Percentiles rank a stretch among this genome's conserved stretches.
Conservation (phyloP, 495 filamentous ascomycete genomes). For the Aspergillus sparsus region DNA sequence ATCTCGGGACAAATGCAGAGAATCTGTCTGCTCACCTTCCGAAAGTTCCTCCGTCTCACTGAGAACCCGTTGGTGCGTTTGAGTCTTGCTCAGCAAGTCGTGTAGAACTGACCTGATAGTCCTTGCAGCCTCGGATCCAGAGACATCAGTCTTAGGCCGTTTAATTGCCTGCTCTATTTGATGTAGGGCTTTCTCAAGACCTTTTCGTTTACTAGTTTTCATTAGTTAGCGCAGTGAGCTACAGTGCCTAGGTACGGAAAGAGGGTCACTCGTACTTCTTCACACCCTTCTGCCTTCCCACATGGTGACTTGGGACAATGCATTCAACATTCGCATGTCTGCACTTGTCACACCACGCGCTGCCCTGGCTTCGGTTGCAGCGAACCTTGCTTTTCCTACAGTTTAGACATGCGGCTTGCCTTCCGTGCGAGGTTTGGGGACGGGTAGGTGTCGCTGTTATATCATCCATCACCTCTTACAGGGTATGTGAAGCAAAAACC, state of each 20-base stretch:
- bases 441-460: background rate
- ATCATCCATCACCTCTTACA: constrained; percentile 21
- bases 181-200: constrained; percentile 70
- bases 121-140: constrained; percentile 49
- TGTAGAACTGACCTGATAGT: constrained; percentile 59
- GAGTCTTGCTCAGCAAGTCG: constrained; percentile 52
- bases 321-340: constrained; percentile 58
- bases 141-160: constrained; percentile 52
- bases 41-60: constrained; percentile 31
- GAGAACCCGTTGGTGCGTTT: constrained; percentile 39
- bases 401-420: constrained; percentile 66
- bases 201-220: constrained; percentile 63
- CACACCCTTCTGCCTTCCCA: constrained; percentile 71
- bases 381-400: constrained; percentile 70
- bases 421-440: constrained; percentile 26
- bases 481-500: background rate
- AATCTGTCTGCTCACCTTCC: constrained; percentile 32
- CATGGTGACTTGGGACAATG: constrained; percentile 65
- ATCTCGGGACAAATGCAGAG: constrained; percentile 31
- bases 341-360: constrained; percentile 63
- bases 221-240: constrained; percentile 9
- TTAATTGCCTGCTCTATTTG: constrained; percentile 73
- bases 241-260: background rate
- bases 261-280: constrained; percentile 58
- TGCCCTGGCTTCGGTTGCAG: constrained; percentile 55